Base-by-base conservation (phyloP, 2,329 filamentous ascomycete genomes). In the Ophiostoma sp. region DNA sequence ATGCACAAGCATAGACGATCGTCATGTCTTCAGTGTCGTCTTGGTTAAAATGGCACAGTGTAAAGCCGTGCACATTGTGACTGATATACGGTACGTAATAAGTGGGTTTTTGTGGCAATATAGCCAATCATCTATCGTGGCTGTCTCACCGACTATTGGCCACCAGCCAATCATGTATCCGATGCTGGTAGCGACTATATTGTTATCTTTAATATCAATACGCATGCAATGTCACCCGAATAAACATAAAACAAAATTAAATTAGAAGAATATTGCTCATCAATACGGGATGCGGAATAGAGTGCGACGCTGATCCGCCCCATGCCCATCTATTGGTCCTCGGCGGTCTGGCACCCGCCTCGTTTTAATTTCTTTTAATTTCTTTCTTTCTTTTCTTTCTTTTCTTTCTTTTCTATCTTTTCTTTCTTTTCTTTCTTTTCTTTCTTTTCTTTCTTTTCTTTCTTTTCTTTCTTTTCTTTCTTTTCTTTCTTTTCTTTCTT, bases 281-380 rank as follows among this genome's bases (percentile, higher is more conserved):
- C 52, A 27, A 27, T 57, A 13, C 52, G 52, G 52, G 23, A 57
- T 57, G 23, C 52, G 52, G 52, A 57, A 27, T 57, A 57, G 11
- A 57, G 13, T 31, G 23, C 23, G 52, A 31, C 23, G 52, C 52
- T 57, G 52, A 57, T 31, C 52, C 52, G n/a, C 52, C 52, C 52
- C 52, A 57, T 57, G 52, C 52, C 15, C n/a, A 31, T 57, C 23
- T 57, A 57, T 57, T 57, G 52, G 52, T 57, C 52, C 52, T 57
- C 23, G 52, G 52, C n/a, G 20, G 52, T 57, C 52, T 57, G 20
- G 11, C 52, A 57, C 67, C 62, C 67, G 67, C 67, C 67, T 68
- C 67, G 54, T 68, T 68, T 67, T 68, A 62, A 35, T 41, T 33
- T 68, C 44, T 20, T 41, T 41, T 41, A 20, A 11, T 68, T 41